Evolutionary conservation across 768 basidiomycete genomes (phyloP).

Genomic region (Mycena leptocephala): DNA sequence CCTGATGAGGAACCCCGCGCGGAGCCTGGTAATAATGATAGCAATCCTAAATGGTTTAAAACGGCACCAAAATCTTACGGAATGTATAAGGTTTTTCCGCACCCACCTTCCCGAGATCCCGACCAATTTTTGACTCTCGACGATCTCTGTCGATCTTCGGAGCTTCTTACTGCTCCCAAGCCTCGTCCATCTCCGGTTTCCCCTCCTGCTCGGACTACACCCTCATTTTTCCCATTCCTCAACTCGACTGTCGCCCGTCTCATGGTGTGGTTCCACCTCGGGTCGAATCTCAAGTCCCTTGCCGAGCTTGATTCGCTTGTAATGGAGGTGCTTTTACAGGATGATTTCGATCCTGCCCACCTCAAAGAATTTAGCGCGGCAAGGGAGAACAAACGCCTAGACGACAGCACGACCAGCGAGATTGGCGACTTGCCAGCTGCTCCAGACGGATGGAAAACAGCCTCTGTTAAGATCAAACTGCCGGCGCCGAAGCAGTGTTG

Average conservation of each 20-base stretch:
- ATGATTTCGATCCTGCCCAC: conserved; percentile 43
- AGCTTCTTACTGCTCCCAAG: background rate
- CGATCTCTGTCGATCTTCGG: background rate
- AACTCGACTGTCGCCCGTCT: conserved; percentile 42
- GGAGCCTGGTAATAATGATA: too few species aligned
- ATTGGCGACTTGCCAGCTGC: background rate
- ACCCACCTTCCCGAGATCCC: conserved; percentile 13
- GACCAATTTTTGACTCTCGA: background rate
- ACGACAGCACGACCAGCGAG: conserved; percentile 8
- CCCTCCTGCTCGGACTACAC: conserved; percentile 29
- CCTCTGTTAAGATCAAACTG: conserved; percentile 40
- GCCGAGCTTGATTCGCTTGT: conserved; percentile 43
- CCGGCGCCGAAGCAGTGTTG: conserved; percentile 38
- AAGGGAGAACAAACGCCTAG: conserved; percentile 39
- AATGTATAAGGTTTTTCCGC: conserved; percentile 20
- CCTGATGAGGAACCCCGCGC: too few species aligned
- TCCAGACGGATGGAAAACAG: conserved; percentile 44
- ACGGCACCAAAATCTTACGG: background rate
- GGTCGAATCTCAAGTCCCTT: conserved; percentile 45
- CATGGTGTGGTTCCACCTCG: too few species aligned
- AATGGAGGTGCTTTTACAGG: conserved; percentile 39
- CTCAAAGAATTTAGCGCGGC: too few species aligned
- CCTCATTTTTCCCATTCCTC: conserved; percentile 34
- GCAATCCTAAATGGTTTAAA: background rate
- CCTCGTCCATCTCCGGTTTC: background rate